Percentiles rank a stretch among this genome's conserved stretches.
These are phyloP conservation scores for Lactarius indigo DNA, from an alignment of 768 basidiomycete species.

Conservation along the genomic window DNA sequence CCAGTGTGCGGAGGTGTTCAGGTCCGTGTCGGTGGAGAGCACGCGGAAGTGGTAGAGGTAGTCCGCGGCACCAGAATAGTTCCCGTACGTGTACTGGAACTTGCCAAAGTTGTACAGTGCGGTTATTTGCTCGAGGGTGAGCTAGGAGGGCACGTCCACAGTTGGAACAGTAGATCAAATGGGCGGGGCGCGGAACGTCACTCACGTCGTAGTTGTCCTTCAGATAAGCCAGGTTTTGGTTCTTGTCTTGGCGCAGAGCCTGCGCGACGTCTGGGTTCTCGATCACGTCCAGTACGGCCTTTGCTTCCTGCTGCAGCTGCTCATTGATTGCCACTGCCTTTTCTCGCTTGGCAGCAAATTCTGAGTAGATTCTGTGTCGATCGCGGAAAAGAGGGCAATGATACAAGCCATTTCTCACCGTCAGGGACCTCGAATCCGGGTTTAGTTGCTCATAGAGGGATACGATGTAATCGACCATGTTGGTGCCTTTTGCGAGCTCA, in stretches of 20 bases:
- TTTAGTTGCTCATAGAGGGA: conserved; percentile 75
- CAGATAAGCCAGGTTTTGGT: conserved; percentile 91
- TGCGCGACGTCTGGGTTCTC: conserved; percentile 96
- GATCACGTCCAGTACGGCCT: conserved; percentile 92
- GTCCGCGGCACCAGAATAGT: conserved; percentile 94
- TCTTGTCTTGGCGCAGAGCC: conserved; percentile 92
- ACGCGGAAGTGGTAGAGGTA: conserved; percentile 99
- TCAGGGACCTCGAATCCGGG: conserved; percentile 65
- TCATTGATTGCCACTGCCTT: conserved; percentile 82
- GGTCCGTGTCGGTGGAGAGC: conserved; percentile 87
- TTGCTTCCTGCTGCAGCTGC: conserved; percentile 82
- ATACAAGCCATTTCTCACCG: conserved; percentile 43
- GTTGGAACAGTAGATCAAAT: neutral
- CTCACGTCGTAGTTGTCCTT: conserved; percentile 88
- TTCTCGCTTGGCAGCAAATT: conserved; percentile 80
- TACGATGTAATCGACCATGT: conserved; percentile 95
- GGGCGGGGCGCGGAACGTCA: conserved; percentile 13
- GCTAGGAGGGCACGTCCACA: conserved; percentile 43
- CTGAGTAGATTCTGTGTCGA: conserved; percentile 39
- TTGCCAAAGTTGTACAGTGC: conserved; percentile 97
- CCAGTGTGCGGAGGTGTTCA: conserved; percentile 97
- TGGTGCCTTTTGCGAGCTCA: conserved; percentile 95
- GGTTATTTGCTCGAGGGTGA: conserved; percentile 92
- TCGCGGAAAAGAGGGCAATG: neutral
- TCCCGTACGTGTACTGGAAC: conserved; percentile 98